A percentile compares a stretch with the other conserved stretches of the same genome.
phyloP scores from a whole-genome alignment of 345 rosid species.

The thale cress (Arabidopsis thaliana) region DNA sequence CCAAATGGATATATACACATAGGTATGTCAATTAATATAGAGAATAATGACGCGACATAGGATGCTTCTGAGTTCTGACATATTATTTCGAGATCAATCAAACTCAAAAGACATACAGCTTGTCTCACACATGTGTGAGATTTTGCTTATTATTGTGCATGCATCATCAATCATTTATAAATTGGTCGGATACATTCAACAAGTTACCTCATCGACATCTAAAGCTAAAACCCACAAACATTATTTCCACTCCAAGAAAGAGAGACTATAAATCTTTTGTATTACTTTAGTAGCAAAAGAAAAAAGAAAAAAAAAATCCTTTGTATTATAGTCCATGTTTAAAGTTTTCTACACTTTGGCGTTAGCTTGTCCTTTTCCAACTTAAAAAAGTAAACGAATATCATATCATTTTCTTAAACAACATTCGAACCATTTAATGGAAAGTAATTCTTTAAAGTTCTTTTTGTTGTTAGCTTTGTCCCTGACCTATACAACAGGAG shows the following conservation, averaged over 20 bases:
- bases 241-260: neutral
- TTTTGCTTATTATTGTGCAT: constrained; percentile 36
- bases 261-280: constrained; percentile 3
- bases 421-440: constrained; percentile 25
- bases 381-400: neutral
- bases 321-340: constrained; percentile 10
- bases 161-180: constrained; percentile 36
- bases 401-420: neutral
- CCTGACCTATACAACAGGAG: constrained; percentile 34
- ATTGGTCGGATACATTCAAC: constrained; percentile 30
- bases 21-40: constrained; percentile 12
- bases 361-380: constrained; percentile 31
- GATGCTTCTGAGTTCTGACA: constrained; percentile 46
- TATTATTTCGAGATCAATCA: constrained; percentile 27
- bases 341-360: constrained; percentile 26
- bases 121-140: constrained; percentile 45
- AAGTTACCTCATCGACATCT: constrained; percentile 24
- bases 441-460: constrained; percentile 33
- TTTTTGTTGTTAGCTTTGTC: constrained; percentile 31
- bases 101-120: constrained; percentile 37
- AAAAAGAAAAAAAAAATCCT: neutral
- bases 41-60: constrained; percentile 37
- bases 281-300: neutral
- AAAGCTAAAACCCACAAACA: constrained; percentile 19
- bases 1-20: neutral